A percentile compares a stretch with the other conserved stretches of the same genome.
Conservation (phyloP, 441 rosid genomes). For the Raphanus hybrid region DNA sequence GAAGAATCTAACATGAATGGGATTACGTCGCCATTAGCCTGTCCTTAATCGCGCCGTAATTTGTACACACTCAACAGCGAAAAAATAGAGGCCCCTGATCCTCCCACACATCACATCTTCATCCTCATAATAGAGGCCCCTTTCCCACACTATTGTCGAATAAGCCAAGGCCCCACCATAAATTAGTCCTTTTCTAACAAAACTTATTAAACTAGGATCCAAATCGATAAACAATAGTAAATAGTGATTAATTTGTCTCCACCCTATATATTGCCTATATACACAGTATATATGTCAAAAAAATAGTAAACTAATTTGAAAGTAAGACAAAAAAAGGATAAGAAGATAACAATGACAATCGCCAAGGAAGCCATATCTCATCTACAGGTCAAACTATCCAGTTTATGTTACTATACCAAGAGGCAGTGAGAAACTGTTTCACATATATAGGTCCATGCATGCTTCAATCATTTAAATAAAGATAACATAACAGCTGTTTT, state of each 20-base stretch:
- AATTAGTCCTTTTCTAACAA: slow-evolving; percentile 19
- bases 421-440: too few relatives aligned
- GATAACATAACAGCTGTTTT: too few relatives aligned
- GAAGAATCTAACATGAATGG: slow-evolving; percentile 2
- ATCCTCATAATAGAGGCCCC: slow-evolving; percentile 26
- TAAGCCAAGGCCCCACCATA: slow-evolving; percentile 15
- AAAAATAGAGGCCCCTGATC: neutral
- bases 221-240: neutral
- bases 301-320: neutral
- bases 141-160: slow-evolving; percentile 20
- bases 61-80: slow-evolving; percentile 9
- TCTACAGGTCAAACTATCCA: slow-evolving; percentile 5
- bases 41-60: slow-evolving; percentile 9
- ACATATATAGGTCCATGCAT: too few relatives aligned
- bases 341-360: neutral
- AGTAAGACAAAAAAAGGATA: neutral
- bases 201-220: neutral
- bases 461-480: too few relatives aligned
- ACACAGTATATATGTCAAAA: neutral
- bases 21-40: slow-evolving; percentile 17
- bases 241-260: neutral
- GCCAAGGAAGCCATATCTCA: slow-evolving; percentile 27
- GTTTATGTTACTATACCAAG: neutral
- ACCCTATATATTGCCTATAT: neutral
- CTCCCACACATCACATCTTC: neutral